phyloP scores from a whole-genome alignment of 805 yeast species.

The Starmerella scarabaei region DNA sequence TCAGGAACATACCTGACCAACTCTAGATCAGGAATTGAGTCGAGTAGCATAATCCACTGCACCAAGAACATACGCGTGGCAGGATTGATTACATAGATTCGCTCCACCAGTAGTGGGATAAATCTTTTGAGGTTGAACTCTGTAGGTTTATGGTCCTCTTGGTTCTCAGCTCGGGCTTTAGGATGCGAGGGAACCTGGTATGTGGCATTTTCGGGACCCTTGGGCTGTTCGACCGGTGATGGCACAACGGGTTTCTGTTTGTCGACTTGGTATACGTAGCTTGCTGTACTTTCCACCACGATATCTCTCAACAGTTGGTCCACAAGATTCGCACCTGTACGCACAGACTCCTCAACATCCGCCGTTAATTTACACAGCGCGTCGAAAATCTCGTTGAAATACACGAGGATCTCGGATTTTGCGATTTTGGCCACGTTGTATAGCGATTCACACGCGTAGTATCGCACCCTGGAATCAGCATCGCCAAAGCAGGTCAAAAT shows the following conservation, averaged over 20 bases:
- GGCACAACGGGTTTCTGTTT: slow-evolving; percentile 37
- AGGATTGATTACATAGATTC: slow-evolving; percentile 87
- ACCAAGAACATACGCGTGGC: slow-evolving; percentile 83
- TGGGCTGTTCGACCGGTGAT: slow-evolving; percentile 38
- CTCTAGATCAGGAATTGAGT: slow-evolving; percentile 85
- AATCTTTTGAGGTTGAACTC: slow-evolving; percentile 74
- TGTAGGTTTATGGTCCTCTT: not conserved
- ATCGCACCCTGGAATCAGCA: slow-evolving; percentile 92
- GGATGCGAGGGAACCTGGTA: slow-evolving; percentile 3
- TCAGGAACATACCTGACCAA: slow-evolving; percentile 78
- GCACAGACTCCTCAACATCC: slow-evolving; percentile 80
- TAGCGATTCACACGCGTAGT: slow-evolving; percentile 90
- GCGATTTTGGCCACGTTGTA: slow-evolving; percentile 95
- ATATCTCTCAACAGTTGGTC: slow-evolving; percentile 87
- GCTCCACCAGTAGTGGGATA: slow-evolving; percentile 79
- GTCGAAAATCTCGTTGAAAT: slow-evolving; percentile 90
- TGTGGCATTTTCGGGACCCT: slow-evolving; percentile 16
- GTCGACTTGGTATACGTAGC: slow-evolving; percentile 59
- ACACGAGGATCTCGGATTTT: slow-evolving; percentile 79
- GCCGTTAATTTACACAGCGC: slow-evolving; percentile 81
- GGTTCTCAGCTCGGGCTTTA: too few relatives aligned
- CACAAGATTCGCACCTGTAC: slow-evolving; percentile 87
- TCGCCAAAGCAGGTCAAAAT: slow-evolving; percentile 93
- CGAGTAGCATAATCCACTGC: slow-evolving; percentile 85
- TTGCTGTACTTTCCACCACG: slow-evolving; percentile 86